These are phyloP conservation scores for Tetrahymena malaccensis DNA, from an alignment of 73 alveolate genomes.

Conservation along the genomic window DNA sequence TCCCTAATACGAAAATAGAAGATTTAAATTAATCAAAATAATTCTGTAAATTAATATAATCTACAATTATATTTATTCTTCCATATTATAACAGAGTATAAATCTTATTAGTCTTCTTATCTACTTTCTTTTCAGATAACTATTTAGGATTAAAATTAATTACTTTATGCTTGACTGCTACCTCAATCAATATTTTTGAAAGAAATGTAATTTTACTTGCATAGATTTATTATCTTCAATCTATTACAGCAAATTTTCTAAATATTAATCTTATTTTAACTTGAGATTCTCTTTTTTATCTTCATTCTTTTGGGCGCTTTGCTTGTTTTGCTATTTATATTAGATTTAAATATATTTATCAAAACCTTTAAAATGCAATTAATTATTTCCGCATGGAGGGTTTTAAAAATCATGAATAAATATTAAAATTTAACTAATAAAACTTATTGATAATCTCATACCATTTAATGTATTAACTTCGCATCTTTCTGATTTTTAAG, in stretches of 20 bases:
- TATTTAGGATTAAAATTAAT: neutral
- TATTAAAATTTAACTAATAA: no score
- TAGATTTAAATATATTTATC: neutral
- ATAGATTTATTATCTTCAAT: neutral
- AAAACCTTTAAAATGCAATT: neutral
- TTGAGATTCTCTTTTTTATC: neutral
- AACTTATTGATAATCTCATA: neutral
- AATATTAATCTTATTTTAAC: neutral
- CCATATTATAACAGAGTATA: neutral
- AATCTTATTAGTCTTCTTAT: neutral
- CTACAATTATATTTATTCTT: neutral
- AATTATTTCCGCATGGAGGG: no score
- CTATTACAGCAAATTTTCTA: neutral
- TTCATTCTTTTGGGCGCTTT: neutral
- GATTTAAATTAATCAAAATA: neutral
- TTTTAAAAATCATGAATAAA: no score
- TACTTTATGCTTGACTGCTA: no score
- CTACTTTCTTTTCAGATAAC: neutral
- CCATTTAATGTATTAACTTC: neutral
- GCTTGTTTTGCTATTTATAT: neutral
- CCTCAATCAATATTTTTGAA: no score
- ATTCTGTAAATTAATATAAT: neutral
- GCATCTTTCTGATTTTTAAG: neutral
- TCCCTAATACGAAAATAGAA: neutral
- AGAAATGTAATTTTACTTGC: neutral